A percentile compares a stretch with the other conserved stretches of the same genome.
These are phyloP conservation scores for Xylariales sp. DNA, from an alignment of 2,329 filamentous ascomycete genomes.

Conservation along the genomic window DNA sequence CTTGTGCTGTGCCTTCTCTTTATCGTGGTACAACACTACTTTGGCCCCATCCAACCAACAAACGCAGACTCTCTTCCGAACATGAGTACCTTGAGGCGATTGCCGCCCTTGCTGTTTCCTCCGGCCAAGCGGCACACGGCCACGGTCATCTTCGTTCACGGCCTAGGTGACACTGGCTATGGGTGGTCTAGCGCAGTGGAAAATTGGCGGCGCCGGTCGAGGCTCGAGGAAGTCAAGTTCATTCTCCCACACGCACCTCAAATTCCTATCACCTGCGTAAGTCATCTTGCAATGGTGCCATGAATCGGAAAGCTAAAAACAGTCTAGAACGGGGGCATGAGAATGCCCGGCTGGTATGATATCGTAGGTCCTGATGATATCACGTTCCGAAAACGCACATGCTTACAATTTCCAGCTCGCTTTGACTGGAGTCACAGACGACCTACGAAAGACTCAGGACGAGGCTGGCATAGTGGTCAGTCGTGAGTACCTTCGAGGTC, in stretches of 20 bases:
- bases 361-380: slow-evolving; percentile 47
- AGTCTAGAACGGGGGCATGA: slow-evolving; percentile 67
- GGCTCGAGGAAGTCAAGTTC: slow-evolving; percentile 87
- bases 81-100: slow-evolving; percentile 20
- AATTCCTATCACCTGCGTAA: slow-evolving; percentile 79
- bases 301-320: too few species aligned
- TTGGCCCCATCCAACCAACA: neutral
- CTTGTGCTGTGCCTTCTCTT: neutral
- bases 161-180: slow-evolving; percentile 76
- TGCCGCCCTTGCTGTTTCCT: slow-evolving; percentile 24
- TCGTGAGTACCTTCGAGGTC: slow-evolving; percentile 68
- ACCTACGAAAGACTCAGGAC: slow-evolving; percentile 38
- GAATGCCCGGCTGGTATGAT: slow-evolving; percentile 87
- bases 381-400: too few species aligned
- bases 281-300: too few species aligned
- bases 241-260: slow-evolving; percentile 85
- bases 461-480: slow-evolving; percentile 70
- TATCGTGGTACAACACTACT: neutral
- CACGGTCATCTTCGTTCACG: slow-evolving; percentile 91
- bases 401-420: slow-evolving; percentile 13
- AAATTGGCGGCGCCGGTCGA: slow-evolving; percentile 75
- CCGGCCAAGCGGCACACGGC: slow-evolving; percentile 65
- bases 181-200: slow-evolving; percentile 81
- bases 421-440: slow-evolving; percentile 22
- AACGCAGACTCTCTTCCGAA: too few species aligned